Conservation (phyloP, 2,329 filamentous ascomycete species). For the Penicillium sp. region DNA sequence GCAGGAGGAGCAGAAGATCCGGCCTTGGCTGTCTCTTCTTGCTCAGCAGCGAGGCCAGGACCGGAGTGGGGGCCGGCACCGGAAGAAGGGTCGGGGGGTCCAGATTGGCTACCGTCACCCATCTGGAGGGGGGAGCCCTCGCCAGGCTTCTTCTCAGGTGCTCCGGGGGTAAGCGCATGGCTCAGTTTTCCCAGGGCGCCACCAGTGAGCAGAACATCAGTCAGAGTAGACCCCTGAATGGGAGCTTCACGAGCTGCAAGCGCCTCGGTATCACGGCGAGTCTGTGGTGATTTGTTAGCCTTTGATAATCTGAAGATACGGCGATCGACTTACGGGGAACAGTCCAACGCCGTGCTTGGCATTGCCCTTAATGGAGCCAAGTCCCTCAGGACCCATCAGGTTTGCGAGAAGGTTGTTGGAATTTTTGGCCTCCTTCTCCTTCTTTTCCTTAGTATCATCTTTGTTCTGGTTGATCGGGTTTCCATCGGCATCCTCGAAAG, state of each 20-base stretch:
- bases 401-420: neutral
- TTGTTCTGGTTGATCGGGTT: neutral
- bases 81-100: conserved; percentile 4
- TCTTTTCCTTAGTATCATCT: neutral
- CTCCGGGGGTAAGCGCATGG: conserved; percentile 8
- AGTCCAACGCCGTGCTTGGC: conserved; percentile 25
- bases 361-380: conserved; percentile 17
- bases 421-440: neutral
- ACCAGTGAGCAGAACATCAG: conserved; percentile 14
- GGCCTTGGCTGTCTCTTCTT: neutral
- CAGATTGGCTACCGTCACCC: conserved; percentile 5
- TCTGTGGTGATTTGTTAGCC: conserved; percentile 10
- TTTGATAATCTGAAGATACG: fast-evolving
- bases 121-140: neutral
- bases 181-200: conserved; percentile 20
- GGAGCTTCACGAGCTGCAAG: conserved; percentile 16
- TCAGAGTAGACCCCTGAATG: conserved; percentile 22
- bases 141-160: neutral
- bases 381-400: conserved; percentile 15
- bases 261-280: conserved; percentile 18
- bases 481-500: neutral
- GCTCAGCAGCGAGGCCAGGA: neutral
- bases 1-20: neutral
- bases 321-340: conserved; percentile 14
- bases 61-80: conserved; percentile 10